Evolutionary conservation across 805 yeast species (phyloP), one percentile per base, ranked within the genome.

Genomic region (Ogataea nonfermentans): DNA sequence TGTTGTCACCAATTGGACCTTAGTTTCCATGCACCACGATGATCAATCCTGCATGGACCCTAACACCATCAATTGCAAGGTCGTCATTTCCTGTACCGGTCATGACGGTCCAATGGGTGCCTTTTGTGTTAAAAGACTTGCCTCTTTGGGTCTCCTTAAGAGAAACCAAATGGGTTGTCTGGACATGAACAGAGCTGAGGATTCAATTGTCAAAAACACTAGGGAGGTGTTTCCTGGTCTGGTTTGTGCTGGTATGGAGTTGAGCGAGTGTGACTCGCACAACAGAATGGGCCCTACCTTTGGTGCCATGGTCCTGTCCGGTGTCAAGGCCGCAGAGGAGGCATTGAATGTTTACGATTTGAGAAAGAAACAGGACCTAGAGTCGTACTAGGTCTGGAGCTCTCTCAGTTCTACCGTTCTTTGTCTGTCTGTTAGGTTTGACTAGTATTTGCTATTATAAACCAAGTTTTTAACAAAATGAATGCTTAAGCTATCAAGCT

Each of bases 101-200:
- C 90, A 83, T 57, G 91, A 83, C 59, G 90, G 91, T 54, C 89
- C 88, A 37, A 80, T 82, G 65, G 90, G 90, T 44, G 89, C 90
- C 6, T 81, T 81, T 66, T 74, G 79, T 46, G 88, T 84, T 47
- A 83, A 83, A 70, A 74, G 90, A 63, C 69, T 77, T 34, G 78
- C 72, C 16, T 65, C 71, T 39, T 66, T 75, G 49, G 79, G 77
- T 30, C 52, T 59, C 16, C 46, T 66, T 41, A 62, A 70, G 49
- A 65, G 70, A 56, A 67, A 80, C 51, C 85, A 82, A 37, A 83
- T 83, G 90, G 77, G 83, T 55, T 87, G 88, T 52, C 70, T 83
- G 23, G 89, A 83, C 62, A 83, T 83, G 89, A 79, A 81, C 70
- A 66, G 68, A 43, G 86, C 88, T 22, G 90, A 83, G 65, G 89